These are phyloP conservation scores for Dryadomyces sulphureus DNA, from an alignment of 2,329 filamentous ascomycete species.

Conservation along the genomic window DNA sequence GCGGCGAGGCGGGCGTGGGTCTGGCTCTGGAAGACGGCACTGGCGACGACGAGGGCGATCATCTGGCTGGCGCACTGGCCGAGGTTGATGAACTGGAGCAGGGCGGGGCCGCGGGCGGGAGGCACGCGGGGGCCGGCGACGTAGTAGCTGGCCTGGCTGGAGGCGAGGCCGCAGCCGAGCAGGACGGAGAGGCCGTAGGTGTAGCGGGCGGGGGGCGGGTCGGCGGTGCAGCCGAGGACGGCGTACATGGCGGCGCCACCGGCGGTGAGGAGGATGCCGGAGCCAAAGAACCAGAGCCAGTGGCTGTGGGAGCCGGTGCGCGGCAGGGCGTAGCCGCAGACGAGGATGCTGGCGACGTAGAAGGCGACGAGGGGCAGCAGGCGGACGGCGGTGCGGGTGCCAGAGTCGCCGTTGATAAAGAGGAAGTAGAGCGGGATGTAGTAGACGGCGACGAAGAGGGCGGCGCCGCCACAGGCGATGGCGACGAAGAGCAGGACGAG, in stretches of 20 bases:
- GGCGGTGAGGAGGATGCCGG: slow-evolving; percentile 18
- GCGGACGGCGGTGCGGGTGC: slow-evolving; percentile 20
- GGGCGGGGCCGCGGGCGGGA: slow-evolving; percentile 13
- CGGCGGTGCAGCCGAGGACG: no score
- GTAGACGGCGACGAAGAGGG: slow-evolving; percentile 22
- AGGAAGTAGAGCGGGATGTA: slow-evolving; percentile 39
- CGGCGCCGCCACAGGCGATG: slow-evolving; percentile 14
- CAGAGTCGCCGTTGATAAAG: slow-evolving; percentile 25
- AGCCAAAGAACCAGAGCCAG: slow-evolving; percentile 24
- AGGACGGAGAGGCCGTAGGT: slow-evolving; percentile 22
- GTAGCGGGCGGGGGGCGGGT: slow-evolving; percentile 7
- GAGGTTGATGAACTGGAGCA: slow-evolving; percentile 21
- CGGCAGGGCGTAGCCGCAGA: slow-evolving; percentile 20
- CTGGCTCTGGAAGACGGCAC: slow-evolving; percentile 10
- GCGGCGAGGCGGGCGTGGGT: slow-evolving; percentile 3
- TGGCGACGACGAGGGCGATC: slow-evolving; percentile 9
- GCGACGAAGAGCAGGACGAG: slow-evolving; percentile 27
- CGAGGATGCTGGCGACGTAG: slow-evolving; percentile 18
- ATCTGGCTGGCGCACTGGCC: slow-evolving; percentile 15
- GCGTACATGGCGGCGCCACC: slow-evolving; percentile 22
- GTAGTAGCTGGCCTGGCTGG: slow-evolving; percentile 19
- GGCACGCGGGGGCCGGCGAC: slow-evolving; percentile 15
- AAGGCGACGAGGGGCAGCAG: slow-evolving; percentile 25
- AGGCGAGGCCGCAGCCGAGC: slow-evolving; percentile 23
- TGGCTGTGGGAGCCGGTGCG: slow-evolving; percentile 24